Base-by-base conservation (phyloP, 805 yeast genomes). In the Lachancea waltii region DNA sequence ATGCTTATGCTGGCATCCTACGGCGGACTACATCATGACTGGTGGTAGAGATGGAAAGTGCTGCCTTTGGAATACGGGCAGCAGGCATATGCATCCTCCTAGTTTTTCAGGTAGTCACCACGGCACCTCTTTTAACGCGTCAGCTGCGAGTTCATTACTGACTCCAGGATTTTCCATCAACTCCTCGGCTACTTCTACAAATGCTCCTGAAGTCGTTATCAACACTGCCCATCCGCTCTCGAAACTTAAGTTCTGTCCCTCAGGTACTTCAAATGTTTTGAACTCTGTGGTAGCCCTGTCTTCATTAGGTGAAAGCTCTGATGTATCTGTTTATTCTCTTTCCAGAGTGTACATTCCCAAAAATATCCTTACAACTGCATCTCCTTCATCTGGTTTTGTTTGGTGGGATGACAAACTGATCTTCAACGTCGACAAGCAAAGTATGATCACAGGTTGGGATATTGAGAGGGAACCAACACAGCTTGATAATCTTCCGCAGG, bases 1-100 rank as follows among this genome's bases (percentile, higher is more conserved):
- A 13, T 76, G 94, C 4, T 60, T 92, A 4, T 87, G 85, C 50
- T 87, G 95, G 79, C 95, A 89, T 54, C 95, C 94, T 0, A 79
- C 77, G 26, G 57, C 70, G 25, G 95, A 89, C 45, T 84, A 80
- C 50, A 73, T 92, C 15, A 79, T 81, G 4, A 85, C 95, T 15
- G 97, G 97, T 11, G 98, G 98, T 6, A 70, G 97, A 50, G 98
- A 92, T 60, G 81, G 82, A 37, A 58, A 59, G 41, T 53, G 60
- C 24, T 56, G 58, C 27, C 40, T 58, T 10, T 60, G 65, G 65
- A 54, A 58, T 33, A 44, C 59, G 17, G 63, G 65, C 6, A 62
- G 58, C 25, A 46, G 39, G 28, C 20, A 36, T 9, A 38, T 29
- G 10, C 25, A 38, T 23, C 35, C 33, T 7, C 29, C 31, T 17